Evolutionary conservation across 305 asterid species (phyloP).

Genomic region (Striga hermonthica): DNA sequence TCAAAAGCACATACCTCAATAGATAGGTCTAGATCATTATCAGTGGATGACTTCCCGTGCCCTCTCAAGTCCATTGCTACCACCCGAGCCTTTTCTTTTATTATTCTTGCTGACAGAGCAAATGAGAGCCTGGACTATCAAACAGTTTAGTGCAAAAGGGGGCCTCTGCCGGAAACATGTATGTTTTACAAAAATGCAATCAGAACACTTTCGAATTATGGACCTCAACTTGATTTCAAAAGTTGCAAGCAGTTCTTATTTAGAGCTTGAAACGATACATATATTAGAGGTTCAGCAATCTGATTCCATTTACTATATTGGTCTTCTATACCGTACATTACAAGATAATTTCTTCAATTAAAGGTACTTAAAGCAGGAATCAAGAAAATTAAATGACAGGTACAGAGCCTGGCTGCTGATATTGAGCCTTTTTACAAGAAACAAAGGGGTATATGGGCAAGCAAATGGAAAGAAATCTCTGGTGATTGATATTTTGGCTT

Average conservation of each 20-base stretch:
- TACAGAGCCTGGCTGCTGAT: slow-evolving; percentile 3
- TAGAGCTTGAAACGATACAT: background rate
- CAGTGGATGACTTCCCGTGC: slow-evolving; percentile 84
- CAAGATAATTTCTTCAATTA: slow-evolving; percentile 18
- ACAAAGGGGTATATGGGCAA: background rate
- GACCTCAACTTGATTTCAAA: background rate
- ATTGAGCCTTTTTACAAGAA: slow-evolving; percentile 19
- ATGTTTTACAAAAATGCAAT: slow-evolving; percentile 17
- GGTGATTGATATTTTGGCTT: slow-evolving; percentile 11
- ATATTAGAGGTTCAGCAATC: slow-evolving; percentile 6
- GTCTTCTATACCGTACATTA: background rate
- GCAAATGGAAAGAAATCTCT: slow-evolving; percentile 9
- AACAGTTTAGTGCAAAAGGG: slow-evolving; percentile 26
- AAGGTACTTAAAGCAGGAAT: background rate
- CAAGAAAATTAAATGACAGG: background rate
- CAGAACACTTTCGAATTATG: slow-evolving; percentile 8
- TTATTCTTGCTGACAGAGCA: slow-evolving; percentile 69
- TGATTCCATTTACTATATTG: slow-evolving; percentile 16
- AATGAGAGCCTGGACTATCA: slow-evolving; percentile 68
- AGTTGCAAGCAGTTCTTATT: slow-evolving; percentile 3
- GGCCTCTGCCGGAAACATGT: slow-evolving; percentile 9
- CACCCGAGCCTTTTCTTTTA: slow-evolving; percentile 75
- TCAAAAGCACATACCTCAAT: slow-evolving; percentile 55
- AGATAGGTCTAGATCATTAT: slow-evolving; percentile 80
- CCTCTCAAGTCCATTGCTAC: slow-evolving; percentile 94